Percentiles rank a stretch among this genome's conserved stretches.
Evolutionary conservation across 176 grass and related monocot species (phyloP).

Genomic region (Ensete glaucum): DNA sequence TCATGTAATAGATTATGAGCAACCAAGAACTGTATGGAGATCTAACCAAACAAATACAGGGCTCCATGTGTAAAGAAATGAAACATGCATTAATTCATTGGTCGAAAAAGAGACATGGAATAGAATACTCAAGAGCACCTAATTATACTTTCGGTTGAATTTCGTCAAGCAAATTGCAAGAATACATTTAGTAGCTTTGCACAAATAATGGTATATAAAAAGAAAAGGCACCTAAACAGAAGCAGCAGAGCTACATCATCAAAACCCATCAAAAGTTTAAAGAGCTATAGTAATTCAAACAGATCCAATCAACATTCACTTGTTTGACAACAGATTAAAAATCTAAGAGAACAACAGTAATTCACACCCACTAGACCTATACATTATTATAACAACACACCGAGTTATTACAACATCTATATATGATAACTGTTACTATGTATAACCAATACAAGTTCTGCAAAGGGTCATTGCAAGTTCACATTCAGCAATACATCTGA

Average conservation of each 20-base stretch:
- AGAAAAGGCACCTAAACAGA: background rate
- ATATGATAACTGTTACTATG: background rate
- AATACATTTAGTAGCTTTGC: background rate
- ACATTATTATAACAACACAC: background rate
- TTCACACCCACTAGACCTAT: slow-evolving; percentile 5
- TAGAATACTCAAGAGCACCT: background rate
- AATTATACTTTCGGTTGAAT: background rate
- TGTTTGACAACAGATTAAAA: background rate
- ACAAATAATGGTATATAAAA: background rate
- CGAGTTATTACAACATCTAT: background rate
- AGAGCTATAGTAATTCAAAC: background rate
- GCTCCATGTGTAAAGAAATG: too few species aligned
- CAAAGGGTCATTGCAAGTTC: slow-evolving; percentile 8
- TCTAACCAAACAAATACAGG: too few species aligned
- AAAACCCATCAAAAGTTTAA: background rate
- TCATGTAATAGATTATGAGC: too few species aligned
- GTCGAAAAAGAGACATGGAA: background rate
- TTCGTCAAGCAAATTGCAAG: background rate
- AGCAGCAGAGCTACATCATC: background rate
- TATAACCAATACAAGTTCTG: background rate
- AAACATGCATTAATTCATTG: too few species aligned
- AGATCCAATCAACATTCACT: background rate
- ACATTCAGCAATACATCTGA: slow-evolving; percentile 3
- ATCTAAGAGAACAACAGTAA: background rate
- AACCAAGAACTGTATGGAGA: too few species aligned